These are phyloP conservation scores for Parvularia atlantis DNA, from an alignment of 78 protist genomes.

Conservation along the genomic window DNA sequence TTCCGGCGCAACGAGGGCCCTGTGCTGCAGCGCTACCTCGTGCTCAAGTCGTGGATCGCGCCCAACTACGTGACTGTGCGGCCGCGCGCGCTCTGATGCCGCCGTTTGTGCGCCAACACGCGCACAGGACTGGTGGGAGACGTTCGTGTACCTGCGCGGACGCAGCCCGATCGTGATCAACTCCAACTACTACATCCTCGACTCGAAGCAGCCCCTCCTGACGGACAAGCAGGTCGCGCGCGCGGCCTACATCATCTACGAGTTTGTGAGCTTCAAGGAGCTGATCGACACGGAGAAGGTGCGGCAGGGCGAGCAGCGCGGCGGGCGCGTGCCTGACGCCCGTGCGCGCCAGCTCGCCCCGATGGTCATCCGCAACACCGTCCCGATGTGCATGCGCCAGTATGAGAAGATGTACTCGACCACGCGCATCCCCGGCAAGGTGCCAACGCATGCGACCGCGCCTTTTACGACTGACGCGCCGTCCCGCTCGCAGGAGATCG, in stretches of 20 bases:
- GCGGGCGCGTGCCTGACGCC: no score
- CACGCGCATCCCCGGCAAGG: slow-evolving; percentile 43
- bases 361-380: slow-evolving; percentile 17
- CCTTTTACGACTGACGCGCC: background rate
- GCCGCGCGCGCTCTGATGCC: no score
- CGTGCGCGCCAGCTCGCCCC: background rate
- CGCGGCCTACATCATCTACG: slow-evolving; percentile 13
- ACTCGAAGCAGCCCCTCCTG: background rate
- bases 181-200: slow-evolving; percentile 51
- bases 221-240: slow-evolving; percentile 23
- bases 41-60: slow-evolving; percentile 11
- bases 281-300: slow-evolving; percentile 20
- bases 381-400: slow-evolving; percentile 67
- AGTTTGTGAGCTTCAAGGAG: background rate
- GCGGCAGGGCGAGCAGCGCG: no score
- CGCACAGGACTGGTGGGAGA: slow-evolving; percentile 73
- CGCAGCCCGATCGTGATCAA: slow-evolving; percentile 45
- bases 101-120: no score
- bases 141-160: slow-evolving; percentile 48
- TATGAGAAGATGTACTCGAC: slow-evolving; percentile 33
- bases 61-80: slow-evolving; percentile 41
- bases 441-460: background rate
- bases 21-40: slow-evolving; percentile 27
- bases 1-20: slow-evolving; percentile 14
- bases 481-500: background rate